A percentile compares a stretch with the other conserved stretches of the same genome.
phyloP scores from a whole-genome alignment of 169 alveolate genomes.

The Plasmodium vinckei region DNA sequence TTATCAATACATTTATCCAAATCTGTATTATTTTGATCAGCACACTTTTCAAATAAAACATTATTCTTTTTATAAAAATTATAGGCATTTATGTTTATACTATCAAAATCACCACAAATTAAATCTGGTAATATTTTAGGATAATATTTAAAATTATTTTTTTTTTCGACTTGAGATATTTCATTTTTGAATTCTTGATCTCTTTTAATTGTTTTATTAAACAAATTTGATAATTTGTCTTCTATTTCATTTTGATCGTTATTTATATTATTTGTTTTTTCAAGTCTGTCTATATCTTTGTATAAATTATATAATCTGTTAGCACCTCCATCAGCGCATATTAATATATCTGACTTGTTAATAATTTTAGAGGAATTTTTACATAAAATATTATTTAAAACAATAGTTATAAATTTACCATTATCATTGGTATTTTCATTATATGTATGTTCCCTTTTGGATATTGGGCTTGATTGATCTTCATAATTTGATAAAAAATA shows the following conservation, averaged over 20 bases:
- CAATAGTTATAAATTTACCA: conserved; percentile 38
- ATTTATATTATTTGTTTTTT: background rate
- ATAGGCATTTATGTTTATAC: conserved; percentile 53
- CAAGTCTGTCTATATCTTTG: conserved; percentile 1
- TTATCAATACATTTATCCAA: conserved; percentile 65
- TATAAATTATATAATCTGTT: conserved; percentile 49
- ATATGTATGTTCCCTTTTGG: too few relatives aligned
- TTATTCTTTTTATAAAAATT: conserved; percentile 43
- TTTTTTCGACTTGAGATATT: too few relatives aligned
- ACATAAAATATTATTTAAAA: conserved; percentile 44
- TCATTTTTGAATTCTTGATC: background rate
- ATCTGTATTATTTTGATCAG: conserved; percentile 40
- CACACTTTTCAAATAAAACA: conserved; percentile 54
- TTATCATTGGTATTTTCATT: background rate
- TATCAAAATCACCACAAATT: conserved; percentile 76
- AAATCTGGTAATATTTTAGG: conserved; percentile 44
- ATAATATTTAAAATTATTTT: background rate
- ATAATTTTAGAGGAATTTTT: conserved; percentile 30
- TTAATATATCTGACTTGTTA: conserved; percentile 43
- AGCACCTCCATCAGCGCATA: conserved; percentile 78
- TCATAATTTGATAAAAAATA: conserved; percentile 46
- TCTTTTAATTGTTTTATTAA: conserved; percentile 3
- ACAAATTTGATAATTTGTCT: background rate
- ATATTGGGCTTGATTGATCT: background rate
- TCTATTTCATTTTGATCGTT: background rate